Percentiles rank a stretch among this genome's conserved stretches.
These are phyloP conservation scores for Polyporus arcularius DNA, from an alignment of 768 basidiomycete species.

Conservation along the genomic window DNA sequence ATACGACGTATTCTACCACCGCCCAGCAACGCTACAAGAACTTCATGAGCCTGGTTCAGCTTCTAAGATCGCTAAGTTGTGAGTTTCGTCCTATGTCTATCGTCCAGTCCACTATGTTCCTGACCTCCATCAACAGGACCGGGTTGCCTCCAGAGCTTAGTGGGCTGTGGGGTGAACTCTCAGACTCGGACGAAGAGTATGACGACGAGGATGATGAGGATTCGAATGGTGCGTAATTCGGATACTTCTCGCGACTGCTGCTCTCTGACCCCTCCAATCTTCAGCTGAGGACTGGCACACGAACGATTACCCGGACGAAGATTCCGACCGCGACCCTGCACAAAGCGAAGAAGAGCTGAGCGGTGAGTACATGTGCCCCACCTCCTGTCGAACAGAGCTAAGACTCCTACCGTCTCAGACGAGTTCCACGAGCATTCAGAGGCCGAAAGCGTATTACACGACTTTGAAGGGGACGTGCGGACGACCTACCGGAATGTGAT, in stretches of 20 bases:
- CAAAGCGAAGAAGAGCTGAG: conserved; percentile 18
- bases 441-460: conserved; percentile 41
- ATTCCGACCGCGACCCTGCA: conserved; percentile 1
- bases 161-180: conserved; percentile 47
- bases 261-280: not conserved
- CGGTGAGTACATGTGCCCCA: conserved; percentile 4
- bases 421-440: conserved; percentile 60
- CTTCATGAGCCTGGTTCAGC: conserved; percentile 52
- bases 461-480: conserved; percentile 18
- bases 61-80: conserved; percentile 68
- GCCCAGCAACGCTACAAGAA: conserved; percentile 58
- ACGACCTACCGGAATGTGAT: conserved; percentile 6
- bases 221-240: conserved; percentile 62
- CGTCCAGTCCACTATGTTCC: not conserved
- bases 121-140: conserved; percentile 41
- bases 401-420: conserved; percentile 37
- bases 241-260: conserved; percentile 1
- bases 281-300: conserved; percentile 82
- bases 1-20: conserved; percentile 82
- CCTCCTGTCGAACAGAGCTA: not conserved
- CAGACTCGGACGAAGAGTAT: conserved; percentile 44
- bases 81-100: conserved; percentile 25
- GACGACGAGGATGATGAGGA: conserved; percentile 71
- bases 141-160: conserved; percentile 61
- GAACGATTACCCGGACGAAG: conserved; percentile 75